These are phyloP conservation scores for Purpureocillium takamizusanense DNA, from an alignment of 2,329 filamentous ascomycete genomes.

Conservation along the genomic window DNA sequence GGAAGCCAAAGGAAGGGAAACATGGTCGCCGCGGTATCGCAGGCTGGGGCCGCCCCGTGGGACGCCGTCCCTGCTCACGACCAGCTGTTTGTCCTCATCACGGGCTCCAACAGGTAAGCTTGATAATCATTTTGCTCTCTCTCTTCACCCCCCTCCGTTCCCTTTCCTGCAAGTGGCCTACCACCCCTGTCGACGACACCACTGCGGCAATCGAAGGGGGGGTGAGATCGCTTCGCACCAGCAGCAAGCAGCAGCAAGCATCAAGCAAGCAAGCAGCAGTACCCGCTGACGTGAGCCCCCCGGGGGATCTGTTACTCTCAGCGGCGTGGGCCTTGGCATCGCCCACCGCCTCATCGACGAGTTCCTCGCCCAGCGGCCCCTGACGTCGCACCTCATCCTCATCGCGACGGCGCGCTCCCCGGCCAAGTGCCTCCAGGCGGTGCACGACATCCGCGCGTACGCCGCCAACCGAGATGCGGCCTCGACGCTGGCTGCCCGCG, in stretches of 20 bases:
- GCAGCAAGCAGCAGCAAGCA: too few relatives aligned
- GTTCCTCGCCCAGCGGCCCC: slow-evolving; percentile 63
- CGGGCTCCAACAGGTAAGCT: slow-evolving; percentile 71
- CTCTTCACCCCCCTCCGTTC: too few relatives aligned
- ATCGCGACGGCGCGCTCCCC: slow-evolving; percentile 75
- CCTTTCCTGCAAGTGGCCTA: too few relatives aligned
- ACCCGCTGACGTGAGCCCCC: too few relatives aligned
- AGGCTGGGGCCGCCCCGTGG: slow-evolving; percentile 21
- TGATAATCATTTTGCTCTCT: too few relatives aligned
- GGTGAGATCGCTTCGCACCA: too few relatives aligned
- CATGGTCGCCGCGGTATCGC: slow-evolving; percentile 5
- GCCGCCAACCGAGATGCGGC: slow-evolving; percentile 31
- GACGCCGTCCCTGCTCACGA: slow-evolving; percentile 26
- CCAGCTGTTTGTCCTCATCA: slow-evolving; percentile 62
- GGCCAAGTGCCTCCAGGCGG: slow-evolving; percentile 66
- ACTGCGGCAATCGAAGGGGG: too few relatives aligned
- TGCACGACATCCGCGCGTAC: slow-evolving; percentile 54
- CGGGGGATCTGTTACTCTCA: too few relatives aligned
- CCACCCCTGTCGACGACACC: too few relatives aligned
- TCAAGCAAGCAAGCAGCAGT: too few relatives aligned
- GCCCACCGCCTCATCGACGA: slow-evolving; percentile 83
- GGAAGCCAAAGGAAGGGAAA: too few relatives aligned
- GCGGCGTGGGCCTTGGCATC: slow-evolving; percentile 79
- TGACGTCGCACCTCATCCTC: slow-evolving; percentile 62
- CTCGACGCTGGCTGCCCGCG: slow-evolving; percentile 25